Base-by-base conservation (phyloP, 2,329 filamentous ascomycete species). In the Clathrospora elynae region DNA sequence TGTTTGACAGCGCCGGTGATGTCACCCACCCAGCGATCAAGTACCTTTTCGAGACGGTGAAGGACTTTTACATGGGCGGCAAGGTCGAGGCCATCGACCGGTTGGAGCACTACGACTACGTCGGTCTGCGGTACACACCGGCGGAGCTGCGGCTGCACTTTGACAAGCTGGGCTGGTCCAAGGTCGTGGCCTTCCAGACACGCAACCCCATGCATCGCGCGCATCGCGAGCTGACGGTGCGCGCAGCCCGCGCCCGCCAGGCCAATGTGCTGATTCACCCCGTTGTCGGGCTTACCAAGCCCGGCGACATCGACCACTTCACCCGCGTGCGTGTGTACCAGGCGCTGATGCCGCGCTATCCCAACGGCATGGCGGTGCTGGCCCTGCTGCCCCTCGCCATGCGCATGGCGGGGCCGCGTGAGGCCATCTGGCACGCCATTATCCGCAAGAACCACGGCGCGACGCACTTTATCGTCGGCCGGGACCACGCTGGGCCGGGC, bases 381-480 rank as follows among this genome's bases (percentile, higher is more conserved):
- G 92, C 90, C 74, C 88, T 99, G 28, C 82, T 99, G 40, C 91
- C 91, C 46, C 82, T 99, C 55, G 93, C 93, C 64, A 99, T 99
- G 93, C 88, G 93, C 71, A 99, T 99, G 93, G 93, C 90, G 68
- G 93, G 93, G 64, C 93, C 93, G 53, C 89, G 93, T 59, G 93
- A 99, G 79, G 93, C 93, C 60, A 90, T 99, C 77, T 99, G 93
- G 93, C 93, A 99, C 80, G 93, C 93, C 68, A 96, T 99, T 67
- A 99, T 99, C 80, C 90, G 93, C 71, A 99, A 97, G 86, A 99
- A 99, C 77, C 91, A 96, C 77, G 93, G 93, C 65, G 90, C 92
- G 33, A 97, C 93, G 11, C 93, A 99, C 81, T 99, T 99, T 80
- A 99, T 99, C 64, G 91, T 99, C 57, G 93, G 93, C 49, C 90